Base-by-base conservation (phyloP, 257 asterid species). In the Plantago elongata region DNA sequence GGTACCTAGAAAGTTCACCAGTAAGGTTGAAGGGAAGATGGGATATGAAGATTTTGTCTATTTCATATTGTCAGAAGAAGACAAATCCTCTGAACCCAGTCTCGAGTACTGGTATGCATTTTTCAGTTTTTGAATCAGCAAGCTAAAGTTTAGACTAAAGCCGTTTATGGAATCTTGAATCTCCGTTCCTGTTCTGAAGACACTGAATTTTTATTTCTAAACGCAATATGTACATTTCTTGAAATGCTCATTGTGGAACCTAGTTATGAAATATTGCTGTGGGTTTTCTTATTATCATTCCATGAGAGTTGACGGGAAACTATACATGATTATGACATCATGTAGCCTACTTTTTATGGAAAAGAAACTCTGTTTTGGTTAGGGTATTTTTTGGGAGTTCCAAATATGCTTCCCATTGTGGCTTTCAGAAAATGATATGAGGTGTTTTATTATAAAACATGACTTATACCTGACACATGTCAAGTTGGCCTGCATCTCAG, bases 21-120 rank as follows among this genome's bases (percentile, higher is more conserved):
- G 97, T 75, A 93, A 87, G 81, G 95, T 87, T 79, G 97, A 93
- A 75, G 99, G 99, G 66, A 93, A 89, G 87, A 93, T 93, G 99
- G 97, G 96, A 59, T 93, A 93, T 77, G 99, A 93, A 87, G 97
- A 93, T 78, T 93, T 93, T 49, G 95, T 89, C 52, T 87, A 93
- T 71, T 93, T 93, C 84, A 93, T 93, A 70, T 81, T 93, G 84
- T 89, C 99, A 13, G 99, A 93, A 83, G 99, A 93, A 80, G 97
- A 89, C 79, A 93, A 93, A 78, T 77, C 97, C 64, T 93, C 97
- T 13, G 97, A 87, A 73, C 99, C 95, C 67, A 85, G 97, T 74
- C 97, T 93, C 68, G 99, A 89, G 58, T 93, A 85, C 63, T 93
- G 99, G 99, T 93, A 70, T 54, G 90, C 78, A 48, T 57, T 50